phyloP scores from a whole-genome alignment of 306 rosid species.

The Fragaria iinumae region DNA sequence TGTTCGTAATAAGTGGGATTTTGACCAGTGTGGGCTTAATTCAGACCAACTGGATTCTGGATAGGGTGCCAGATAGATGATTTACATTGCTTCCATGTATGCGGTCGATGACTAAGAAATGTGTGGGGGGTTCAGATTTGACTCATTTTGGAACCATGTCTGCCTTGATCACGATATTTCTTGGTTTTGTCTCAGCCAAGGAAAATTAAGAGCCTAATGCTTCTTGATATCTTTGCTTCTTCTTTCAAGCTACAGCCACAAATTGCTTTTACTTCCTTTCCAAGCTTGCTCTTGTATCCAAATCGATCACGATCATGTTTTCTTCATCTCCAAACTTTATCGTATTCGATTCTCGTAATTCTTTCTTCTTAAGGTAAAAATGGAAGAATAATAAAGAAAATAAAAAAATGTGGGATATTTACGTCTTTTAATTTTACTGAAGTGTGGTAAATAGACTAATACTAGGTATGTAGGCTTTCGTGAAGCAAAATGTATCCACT shows the following conservation, averaged over 20 bases:
- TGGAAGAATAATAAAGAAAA: not conserved
- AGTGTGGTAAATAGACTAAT: not conserved
- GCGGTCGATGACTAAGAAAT: too few species aligned
- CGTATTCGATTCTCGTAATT: not conserved
- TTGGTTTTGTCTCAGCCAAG: not conserved
- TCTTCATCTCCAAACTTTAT: not conserved
- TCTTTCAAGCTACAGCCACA: not conserved
- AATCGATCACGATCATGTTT: not conserved
- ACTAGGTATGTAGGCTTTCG: not conserved
- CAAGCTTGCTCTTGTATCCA: not conserved
- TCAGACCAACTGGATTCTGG: too few species aligned
- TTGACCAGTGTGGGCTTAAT: too few species aligned
- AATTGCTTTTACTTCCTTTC: conserved; percentile 11
- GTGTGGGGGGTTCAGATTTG: not conserved
- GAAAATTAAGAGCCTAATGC: conserved; percentile 8
- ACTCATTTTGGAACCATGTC: not conserved
- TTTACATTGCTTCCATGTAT: too few species aligned
- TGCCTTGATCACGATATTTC: not conserved
- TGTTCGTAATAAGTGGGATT: too few species aligned
- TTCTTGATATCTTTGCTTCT: conserved; percentile 5
- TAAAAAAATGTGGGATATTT: too few species aligned
- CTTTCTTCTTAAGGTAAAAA: not conserved
- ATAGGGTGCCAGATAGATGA: too few species aligned
- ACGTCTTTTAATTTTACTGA: not conserved
- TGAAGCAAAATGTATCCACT: too few species aligned